phyloP scores from a whole-genome alignment of 2,329 filamentous ascomycete genomes.

The Cadophora malorum region DNA sequence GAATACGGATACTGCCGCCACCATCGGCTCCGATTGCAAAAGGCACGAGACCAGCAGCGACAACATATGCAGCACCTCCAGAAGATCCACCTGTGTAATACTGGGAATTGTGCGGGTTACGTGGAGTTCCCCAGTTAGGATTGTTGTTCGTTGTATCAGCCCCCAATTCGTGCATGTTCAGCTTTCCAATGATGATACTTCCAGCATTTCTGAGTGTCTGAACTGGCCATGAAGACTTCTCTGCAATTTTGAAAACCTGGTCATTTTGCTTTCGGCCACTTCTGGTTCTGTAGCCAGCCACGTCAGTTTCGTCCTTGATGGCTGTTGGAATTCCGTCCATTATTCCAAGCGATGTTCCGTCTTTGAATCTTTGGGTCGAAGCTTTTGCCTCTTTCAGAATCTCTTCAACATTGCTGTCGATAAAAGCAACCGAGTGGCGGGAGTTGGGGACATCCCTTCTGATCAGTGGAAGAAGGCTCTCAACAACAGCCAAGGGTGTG shows the following conservation, averaged over 20 bases:
- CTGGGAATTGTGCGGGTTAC: slow-evolving; percentile 73
- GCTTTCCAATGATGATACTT: slow-evolving; percentile 77
- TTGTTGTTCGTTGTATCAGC: slow-evolving; percentile 87
- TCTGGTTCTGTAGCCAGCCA: slow-evolving; percentile 74
- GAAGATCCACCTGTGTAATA: slow-evolving; percentile 90
- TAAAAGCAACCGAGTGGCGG: slow-evolving; percentile 74
- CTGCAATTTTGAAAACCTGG: slow-evolving; percentile 77
- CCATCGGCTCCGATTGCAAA: slow-evolving; percentile 88
- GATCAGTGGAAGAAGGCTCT: slow-evolving; percentile 75
- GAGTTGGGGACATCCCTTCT: slow-evolving; percentile 61
- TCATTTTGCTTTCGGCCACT: slow-evolving; percentile 77
- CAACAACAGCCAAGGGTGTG: slow-evolving; percentile 75
- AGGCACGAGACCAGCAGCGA: slow-evolving; percentile 66
- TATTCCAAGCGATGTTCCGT: slow-evolving; percentile 68
- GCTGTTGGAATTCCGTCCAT: slow-evolving; percentile 85
- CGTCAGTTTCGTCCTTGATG: slow-evolving; percentile 81
- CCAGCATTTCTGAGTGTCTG: slow-evolving; percentile 73
- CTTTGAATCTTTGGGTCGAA: slow-evolving; percentile 75
- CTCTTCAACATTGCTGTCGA: slow-evolving; percentile 68
- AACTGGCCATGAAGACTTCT: slow-evolving; percentile 75
- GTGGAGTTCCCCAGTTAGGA: slow-evolving; percentile 79
- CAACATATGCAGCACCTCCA: slow-evolving; percentile 87
- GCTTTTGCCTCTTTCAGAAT: slow-evolving; percentile 72
- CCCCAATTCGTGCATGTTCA: slow-evolving; percentile 84
- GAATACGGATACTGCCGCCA: slow-evolving; percentile 65